A percentile compares a stretch with the other conserved stretches of the same genome.
Conservation (phyloP, 768 basidiomycete species). For the Phanerochaete carnosa region DNA sequence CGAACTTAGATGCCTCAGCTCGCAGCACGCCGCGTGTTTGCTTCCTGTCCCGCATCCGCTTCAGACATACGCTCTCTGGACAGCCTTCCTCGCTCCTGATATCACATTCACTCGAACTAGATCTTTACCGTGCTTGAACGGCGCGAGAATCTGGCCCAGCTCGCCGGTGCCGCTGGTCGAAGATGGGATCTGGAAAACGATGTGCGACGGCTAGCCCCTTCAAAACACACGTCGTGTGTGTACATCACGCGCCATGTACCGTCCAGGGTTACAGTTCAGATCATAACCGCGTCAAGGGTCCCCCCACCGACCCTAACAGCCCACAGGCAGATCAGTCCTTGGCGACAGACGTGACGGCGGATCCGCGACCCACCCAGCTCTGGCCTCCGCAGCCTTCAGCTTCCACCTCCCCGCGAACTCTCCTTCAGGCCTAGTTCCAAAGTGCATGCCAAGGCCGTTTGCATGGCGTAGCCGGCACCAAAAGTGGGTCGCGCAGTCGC, state of each 20-base stretch:
- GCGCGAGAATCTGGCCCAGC: neutral
- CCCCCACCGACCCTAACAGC: neutral
- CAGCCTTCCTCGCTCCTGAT: too few species aligned
- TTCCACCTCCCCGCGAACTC: too few species aligned
- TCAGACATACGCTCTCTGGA: too few species aligned
- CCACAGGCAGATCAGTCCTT: neutral
- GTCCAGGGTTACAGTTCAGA: neutral
- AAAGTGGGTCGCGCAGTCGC: neutral
- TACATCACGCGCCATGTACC: neutral
- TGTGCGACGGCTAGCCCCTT: neutral
- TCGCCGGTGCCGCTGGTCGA: neutral
- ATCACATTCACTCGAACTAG: neutral
- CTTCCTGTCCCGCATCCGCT: too few species aligned
- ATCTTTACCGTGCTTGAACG: neutral
- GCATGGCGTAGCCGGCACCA: neutral
- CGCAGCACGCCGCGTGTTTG: too few species aligned
- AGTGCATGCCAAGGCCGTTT: too few species aligned
- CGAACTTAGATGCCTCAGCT: too few species aligned
- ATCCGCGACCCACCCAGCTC: too few species aligned
- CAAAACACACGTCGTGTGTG: neutral
- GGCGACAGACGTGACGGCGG: neutral
- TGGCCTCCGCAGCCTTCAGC: too few species aligned
- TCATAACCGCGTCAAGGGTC: neutral
- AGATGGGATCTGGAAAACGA: neutral
- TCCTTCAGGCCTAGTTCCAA: too few species aligned